These are phyloP conservation scores for Fragaria nilgerrensis DNA, from an alignment of 306 rosid genomes.

Conservation along the genomic window DNA sequence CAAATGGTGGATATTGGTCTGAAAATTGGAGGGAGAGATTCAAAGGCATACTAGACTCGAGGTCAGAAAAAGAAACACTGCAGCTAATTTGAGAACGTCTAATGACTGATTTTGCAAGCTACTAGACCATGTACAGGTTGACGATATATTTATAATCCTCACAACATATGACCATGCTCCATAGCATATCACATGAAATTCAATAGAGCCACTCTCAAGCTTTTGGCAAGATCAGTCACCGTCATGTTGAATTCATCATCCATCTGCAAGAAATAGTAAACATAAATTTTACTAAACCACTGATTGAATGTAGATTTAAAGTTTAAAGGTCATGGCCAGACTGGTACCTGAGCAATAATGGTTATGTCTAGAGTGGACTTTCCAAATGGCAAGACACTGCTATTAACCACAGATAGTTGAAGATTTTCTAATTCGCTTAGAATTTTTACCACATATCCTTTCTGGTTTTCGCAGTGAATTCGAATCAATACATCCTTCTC, in stretches of 20 bases:
- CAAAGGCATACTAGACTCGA: not conserved
- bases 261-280: constrained; percentile 41
- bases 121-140: constrained; percentile 8
- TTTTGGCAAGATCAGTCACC: constrained; percentile 42
- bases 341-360: constrained; percentile 57
- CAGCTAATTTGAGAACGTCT: constrained; percentile 2
- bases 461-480: constrained; percentile 50
- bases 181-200: constrained; percentile 28
- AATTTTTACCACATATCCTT: constrained; percentile 46
- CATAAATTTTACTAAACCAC: not conserved
- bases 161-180: not conserved
- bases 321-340: not conserved
- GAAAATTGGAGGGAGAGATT: not conserved
- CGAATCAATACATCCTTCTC: constrained; percentile 61
- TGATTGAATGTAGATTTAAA: not conserved
- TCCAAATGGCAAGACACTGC: constrained; percentile 49
- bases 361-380: constrained; percentile 48
- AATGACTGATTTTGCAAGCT: not conserved
- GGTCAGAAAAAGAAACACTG: not conserved
- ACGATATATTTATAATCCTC: not conserved
- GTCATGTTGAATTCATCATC: constrained; percentile 44
- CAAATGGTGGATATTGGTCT: constrained; percentile 4
- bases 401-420: constrained; percentile 34
- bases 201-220: constrained; percentile 36
- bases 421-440: constrained; percentile 49